phyloP scores from a whole-genome alignment of 805 yeast species.

The Candida chauliodis region DNA sequence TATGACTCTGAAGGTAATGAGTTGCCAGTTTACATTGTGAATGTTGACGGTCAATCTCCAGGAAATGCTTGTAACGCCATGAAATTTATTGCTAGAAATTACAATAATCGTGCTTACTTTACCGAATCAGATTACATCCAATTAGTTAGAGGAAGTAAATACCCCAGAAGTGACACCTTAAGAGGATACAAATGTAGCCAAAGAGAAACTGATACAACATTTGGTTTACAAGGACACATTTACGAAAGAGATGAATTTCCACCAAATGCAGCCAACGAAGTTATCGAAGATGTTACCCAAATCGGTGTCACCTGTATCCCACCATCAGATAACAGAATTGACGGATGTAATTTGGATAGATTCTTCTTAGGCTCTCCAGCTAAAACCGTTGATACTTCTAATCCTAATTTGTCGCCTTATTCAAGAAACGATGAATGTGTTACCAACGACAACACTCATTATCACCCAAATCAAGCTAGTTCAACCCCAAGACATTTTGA shows the following conservation, averaged over 20 bases:
- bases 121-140: neutral
- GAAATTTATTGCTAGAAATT: neutral
- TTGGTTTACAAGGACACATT: neutral
- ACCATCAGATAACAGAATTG: neutral
- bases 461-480: slow-evolving; percentile 3
- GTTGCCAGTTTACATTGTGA: slow-evolving; percentile 1
- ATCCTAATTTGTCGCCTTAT: neutral
- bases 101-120: neutral
- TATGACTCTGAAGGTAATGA: neutral
- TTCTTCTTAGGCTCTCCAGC: slow-evolving; percentile 1
- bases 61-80: slow-evolving; percentile 2
- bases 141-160: neutral
- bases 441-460: slow-evolving; percentile 4
- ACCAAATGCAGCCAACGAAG: neutral
- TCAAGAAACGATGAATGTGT: neutral
- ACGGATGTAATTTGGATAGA: slow-evolving; percentile 2
- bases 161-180: neutral
- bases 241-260: slow-evolving; percentile 4
- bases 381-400: neutral
- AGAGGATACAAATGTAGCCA: neutral
- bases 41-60: slow-evolving; percentile 2
- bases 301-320: slow-evolving; percentile 1
- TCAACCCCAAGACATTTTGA: slow-evolving; percentile 3
- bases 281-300: neutral
- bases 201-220: neutral